Percentiles rank a stretch among this genome's conserved stretches.
Conservation (phyloP, 164 flowering plant genomes). For the Protea cynaroides region DNA sequence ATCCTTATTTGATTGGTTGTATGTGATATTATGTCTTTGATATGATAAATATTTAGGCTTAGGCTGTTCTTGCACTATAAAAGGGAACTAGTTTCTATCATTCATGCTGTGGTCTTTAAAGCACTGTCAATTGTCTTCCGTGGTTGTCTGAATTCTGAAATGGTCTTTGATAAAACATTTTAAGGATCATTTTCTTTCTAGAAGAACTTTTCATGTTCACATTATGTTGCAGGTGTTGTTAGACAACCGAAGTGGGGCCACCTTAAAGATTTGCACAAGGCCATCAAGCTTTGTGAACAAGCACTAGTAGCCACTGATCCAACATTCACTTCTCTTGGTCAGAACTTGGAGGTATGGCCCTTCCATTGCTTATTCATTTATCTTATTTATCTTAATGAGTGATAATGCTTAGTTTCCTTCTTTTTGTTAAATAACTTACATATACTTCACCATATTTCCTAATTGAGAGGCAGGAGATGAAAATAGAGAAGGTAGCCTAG, state of each 20-base stretch:
- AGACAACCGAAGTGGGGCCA: constrained; percentile 97
- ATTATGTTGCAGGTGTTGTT: constrained; percentile 48
- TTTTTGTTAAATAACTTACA: neutral
- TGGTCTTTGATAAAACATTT: neutral
- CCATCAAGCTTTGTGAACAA: constrained; percentile 86
- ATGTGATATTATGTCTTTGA: no score
- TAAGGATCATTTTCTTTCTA: neutral
- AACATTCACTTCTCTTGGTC: constrained; percentile 50
- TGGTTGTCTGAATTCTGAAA: neutral
- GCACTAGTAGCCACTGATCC: constrained; percentile 82
- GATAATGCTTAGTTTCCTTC: neutral
- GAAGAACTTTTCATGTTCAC: neutral
- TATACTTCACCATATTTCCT: neutral
- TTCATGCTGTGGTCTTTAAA: neutral
- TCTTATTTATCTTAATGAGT: neutral
- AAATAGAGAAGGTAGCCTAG: neutral
- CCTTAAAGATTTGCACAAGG: constrained; percentile 77
- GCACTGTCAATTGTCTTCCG: neutral
- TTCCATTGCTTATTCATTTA: neutral
- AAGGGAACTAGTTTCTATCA: neutral
- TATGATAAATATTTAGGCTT: neutral
- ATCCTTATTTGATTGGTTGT: neutral
- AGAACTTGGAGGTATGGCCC: constrained; percentile 66
- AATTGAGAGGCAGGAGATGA: neutral
- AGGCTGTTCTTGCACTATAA: neutral